Base-by-base conservation (phyloP, 2,329 filamentous ascomycete species). In the Colletotrichum truncatum region DNA sequence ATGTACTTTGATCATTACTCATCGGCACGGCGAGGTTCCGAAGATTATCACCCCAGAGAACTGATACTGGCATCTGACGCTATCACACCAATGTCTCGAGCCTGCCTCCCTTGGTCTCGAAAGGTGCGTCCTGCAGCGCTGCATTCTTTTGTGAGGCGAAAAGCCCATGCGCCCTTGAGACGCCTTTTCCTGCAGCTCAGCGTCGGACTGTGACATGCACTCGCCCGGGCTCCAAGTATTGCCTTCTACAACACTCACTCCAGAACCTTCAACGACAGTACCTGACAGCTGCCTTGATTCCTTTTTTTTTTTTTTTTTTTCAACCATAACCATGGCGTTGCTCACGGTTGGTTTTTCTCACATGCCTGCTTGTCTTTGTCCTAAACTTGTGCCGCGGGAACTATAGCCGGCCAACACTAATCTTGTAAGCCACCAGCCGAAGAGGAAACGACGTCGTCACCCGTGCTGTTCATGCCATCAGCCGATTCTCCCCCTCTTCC, bases 81-180 rank as follows among this genome's bases (percentile, higher is more conserved):
- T 30, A 65, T 65, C 49, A 55, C 34, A 62, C 57, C 49, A 65
- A 55, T 65, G 62, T 55, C 49, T 55, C 57, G 49, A 38, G 28
- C 52, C 39, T 23, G n/a, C 49, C 57, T 51, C 57, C 34, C 57
- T 49, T 55, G 61, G 57, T 28, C 28, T 57, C 41, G 49, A 55
- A 49, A 36, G 34, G 26, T 62, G 57, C 49, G 62, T 23, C 32
- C 30, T 41, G 41, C 57, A 51, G 12, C 34, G 43, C 32, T 46
- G 48, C 41, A 45, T 21, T 55, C 49, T 30, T 49, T 38, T 38
- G n/a, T n/a, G 16, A 34, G 39, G 39, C 32, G 26, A 25, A 25
- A 52, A 46, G 21, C 48, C 23, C 56, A 59, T 46, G 46, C 36
- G 59, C 58, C 38, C n/a, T 16, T 30, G 49, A 62, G 62, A 55